A percentile compares a stretch with the other conserved stretches of the same genome.
Conservation (phyloP, 495 filamentous ascomycete genomes). For the Neurospora hispaniola region DNA sequence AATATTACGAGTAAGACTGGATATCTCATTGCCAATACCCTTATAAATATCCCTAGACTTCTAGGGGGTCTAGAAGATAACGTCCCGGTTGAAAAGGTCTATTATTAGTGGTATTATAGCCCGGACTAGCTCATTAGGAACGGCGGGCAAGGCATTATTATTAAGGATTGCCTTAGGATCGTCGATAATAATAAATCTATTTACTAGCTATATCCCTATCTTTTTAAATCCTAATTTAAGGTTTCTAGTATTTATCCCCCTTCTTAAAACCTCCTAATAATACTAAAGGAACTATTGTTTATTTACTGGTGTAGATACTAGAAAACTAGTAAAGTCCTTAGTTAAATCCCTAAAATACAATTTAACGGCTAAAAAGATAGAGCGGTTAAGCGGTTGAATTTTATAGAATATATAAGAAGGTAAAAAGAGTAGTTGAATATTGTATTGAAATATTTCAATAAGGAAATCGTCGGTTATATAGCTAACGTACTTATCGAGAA, state of each 20-base stretch:
- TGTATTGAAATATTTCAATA: background rate
- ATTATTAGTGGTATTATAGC: too few species aligned
- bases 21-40: too few species aligned
- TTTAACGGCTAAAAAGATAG: background rate
- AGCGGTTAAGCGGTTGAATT: slow-evolving; percentile 3
- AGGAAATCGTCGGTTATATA: background rate
- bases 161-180: background rate
- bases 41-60: too few species aligned
- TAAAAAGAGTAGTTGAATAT: slow-evolving; percentile 6
- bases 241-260: background rate
- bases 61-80: too few species aligned
- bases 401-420: slow-evolving; percentile 5
- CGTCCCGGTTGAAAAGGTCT: too few species aligned
- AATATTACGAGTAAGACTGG: too few species aligned
- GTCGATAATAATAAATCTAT: background rate
- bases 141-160: background rate
- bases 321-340: background rate
- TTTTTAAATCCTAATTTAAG: slow-evolving; percentile 2
- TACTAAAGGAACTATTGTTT: background rate
- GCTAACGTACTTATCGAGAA: slow-evolving; percentile 1
- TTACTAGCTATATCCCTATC: slow-evolving; percentile 2
- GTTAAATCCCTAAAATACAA: background rate
- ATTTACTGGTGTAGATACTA: background rate
- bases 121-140: too few species aligned
- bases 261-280: background rate